Percentiles rank a stretch among this genome's conserved stretches.
Evolutionary conservation across 441 rosid genomes (phyloP).

Genomic region (Adansonia rubrostipa): DNA sequence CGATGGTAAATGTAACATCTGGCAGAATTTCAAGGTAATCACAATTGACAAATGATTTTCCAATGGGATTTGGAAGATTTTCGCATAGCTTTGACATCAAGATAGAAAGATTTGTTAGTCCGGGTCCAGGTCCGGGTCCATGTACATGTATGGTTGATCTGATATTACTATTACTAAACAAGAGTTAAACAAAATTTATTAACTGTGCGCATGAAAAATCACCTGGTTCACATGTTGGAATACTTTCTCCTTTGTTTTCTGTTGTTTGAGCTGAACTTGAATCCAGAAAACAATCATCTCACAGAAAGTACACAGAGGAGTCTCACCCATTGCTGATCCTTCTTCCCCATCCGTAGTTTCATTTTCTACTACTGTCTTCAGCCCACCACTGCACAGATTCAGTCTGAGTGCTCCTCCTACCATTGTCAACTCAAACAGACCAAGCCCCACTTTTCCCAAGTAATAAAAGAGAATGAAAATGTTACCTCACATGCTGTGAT

Average conservation of each 20-base stretch:
- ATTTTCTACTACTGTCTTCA: constrained; percentile 32
- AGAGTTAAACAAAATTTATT: neutral
- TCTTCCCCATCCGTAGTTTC: neutral
- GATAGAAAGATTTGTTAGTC: constrained; percentile 11
- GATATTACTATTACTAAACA: neutral
- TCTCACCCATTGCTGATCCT: constrained; percentile 32
- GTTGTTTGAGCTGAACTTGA: constrained; percentile 59
- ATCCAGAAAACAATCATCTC: constrained; percentile 65
- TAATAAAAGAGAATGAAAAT: neutral
- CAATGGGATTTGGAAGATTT: constrained; percentile 54
- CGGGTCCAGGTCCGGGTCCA: neutral
- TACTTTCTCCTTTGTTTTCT: constrained; percentile 48
- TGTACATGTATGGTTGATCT: neutral
- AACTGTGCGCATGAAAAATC: neutral
- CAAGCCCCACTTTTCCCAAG: neutral
- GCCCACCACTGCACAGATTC: constrained; percentile 31
- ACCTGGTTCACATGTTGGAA: constrained; percentile 55
- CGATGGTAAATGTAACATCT: constrained; percentile 53
- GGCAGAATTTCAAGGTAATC: constrained; percentile 46
- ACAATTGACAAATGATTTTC: constrained; percentile 57
- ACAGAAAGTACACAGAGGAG: constrained; percentile 49
- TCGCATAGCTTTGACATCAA: constrained; percentile 50
- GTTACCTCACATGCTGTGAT: constrained; percentile 33
- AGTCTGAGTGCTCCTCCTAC: neutral
- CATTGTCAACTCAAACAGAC: neutral